Conservation (phyloP, 495 filamentous ascomycete species). For the Penicillium arizonense region DNA sequence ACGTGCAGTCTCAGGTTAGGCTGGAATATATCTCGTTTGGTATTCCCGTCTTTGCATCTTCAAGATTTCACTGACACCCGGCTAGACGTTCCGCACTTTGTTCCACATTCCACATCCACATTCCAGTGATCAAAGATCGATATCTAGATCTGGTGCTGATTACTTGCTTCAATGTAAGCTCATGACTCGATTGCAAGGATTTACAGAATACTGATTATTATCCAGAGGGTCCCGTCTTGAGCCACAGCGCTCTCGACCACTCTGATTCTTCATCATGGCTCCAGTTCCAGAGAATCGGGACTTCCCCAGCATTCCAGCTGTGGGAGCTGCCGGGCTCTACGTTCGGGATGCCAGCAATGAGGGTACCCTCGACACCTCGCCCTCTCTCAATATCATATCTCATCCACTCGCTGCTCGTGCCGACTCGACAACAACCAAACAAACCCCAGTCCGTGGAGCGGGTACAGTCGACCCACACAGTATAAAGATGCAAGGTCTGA, state of each 20-base stretch:
- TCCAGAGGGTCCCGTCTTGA: constrained; percentile 33
- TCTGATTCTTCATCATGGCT: constrained; percentile 28
- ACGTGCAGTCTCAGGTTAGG: constrained; percentile 5
- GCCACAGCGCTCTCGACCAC: constrained; percentile 40
- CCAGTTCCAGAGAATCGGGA: constrained; percentile 24
- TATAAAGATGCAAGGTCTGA: constrained; percentile 81
- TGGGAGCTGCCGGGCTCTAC: constrained; percentile 7
- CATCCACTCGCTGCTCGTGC: constrained; percentile 22
- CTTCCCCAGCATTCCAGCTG: constrained; percentile 27
- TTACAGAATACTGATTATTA: constrained; percentile 9
- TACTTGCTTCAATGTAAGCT: constrained; percentile 14
- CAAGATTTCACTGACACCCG: constrained; percentile 4
- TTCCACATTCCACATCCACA: constrained; percentile 6
- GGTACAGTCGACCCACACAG: constrained; percentile 61
- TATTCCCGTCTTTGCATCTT: constrained; percentile 7
- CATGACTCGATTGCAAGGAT: constrained; percentile 1
- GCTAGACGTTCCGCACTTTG: background rate
- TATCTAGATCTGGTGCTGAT: constrained; percentile 12
- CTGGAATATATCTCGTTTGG: constrained; percentile 11
- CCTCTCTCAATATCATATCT: constrained; percentile 11
- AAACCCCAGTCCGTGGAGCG: constrained; percentile 27
- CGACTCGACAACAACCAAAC: constrained; percentile 18
- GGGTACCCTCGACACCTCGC: background rate
- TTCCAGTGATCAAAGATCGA: constrained; percentile 3
- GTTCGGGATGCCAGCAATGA: constrained; percentile 9